phyloP scores from a whole-genome alignment of 2,329 filamentous ascomycete species.

The Dothistroma pini region DNA sequence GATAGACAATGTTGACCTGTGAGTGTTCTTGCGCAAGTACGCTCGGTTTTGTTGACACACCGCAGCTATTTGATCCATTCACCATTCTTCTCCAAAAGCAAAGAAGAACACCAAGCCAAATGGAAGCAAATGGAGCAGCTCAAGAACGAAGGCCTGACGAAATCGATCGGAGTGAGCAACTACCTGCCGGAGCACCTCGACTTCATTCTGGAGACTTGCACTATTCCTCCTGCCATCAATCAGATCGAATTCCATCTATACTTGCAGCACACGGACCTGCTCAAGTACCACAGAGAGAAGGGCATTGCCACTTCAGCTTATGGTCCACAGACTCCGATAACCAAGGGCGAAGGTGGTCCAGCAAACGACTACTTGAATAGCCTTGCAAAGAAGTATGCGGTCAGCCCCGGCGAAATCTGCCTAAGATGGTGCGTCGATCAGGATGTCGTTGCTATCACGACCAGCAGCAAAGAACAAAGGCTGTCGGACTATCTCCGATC shows the following conservation, averaged over 20 bases:
- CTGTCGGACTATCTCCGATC: conserved; percentile 55
- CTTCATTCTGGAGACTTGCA: conserved; percentile 51
- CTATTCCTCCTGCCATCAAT: conserved; percentile 58
- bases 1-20: conserved; percentile 61
- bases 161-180: conserved; percentile 62
- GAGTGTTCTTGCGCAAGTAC: conserved; percentile 20
- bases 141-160: conserved; percentile 54
- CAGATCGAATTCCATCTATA: conserved; percentile 69
- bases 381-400: conserved; percentile 60
- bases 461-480: conserved; percentile 57
- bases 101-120: conserved; percentile 53
- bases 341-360: conserved; percentile 54
- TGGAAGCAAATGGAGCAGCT: conserved; percentile 61
- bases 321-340: conserved; percentile 49
- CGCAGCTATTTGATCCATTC: conserved; percentile 58
- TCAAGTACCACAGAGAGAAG: conserved; percentile 51
- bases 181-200: conserved; percentile 55
- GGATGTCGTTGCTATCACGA: conserved; percentile 57
- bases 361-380: conserved; percentile 50
- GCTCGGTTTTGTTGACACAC: background rate
- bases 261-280: conserved; percentile 58
- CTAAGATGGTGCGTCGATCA: conserved; percentile 61
- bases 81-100: conserved; percentile 55
- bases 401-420: conserved; percentile 54
- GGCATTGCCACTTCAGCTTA: conserved; percentile 49